Base-by-base conservation (phyloP, 805 yeast species). In the Candida sithepensis region DNA sequence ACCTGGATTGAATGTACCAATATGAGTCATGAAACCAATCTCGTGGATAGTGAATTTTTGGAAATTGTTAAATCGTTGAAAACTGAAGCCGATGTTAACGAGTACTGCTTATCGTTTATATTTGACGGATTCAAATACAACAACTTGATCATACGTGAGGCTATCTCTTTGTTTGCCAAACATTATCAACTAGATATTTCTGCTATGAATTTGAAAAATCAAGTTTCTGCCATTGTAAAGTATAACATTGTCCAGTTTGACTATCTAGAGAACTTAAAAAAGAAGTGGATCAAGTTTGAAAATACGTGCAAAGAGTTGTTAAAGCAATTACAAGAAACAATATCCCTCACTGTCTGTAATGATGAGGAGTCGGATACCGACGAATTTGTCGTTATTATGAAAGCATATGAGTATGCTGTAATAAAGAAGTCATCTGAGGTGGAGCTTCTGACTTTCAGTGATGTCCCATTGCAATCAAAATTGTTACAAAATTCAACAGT, bases 231-330 rank as follows among this genome's bases (percentile, higher is more conserved):
- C 41, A 53, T 65, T 1, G 59, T 74, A 4, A 33, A 48, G 3
- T 41, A 50, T 40, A 45, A 52, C 18, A 42, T 55, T 30, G 66
- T 65, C 26, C 67, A 65, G 39, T 61, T 66, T 32, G 64, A 67
- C 2, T 70, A 70, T 51, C 59, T 69, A 21, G 49, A 65, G 5
- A 69, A 69, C 36, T 51, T 73, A n/a, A 64, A 67, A 42, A 73
- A 73, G 26, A 82, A 82, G 55, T 83, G 96, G 86, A 70, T 77
- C 30, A 80, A 84, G 50, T 76, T 91, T 48, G 84, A 82, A 48
- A 74, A 87, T 2, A 70, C 90, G 22, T 84, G 96, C 60, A 78
- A 77, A 47, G 96, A 90, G 57, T 71, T 86, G 45, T 77, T 75
- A 49, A 84, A 77, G 49, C 73, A 75, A 41, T 71, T 81, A 18